Percentiles rank a stretch among this genome's conserved stretches.
Conservation (phyloP, 1,139 yeast genomes). For the Kodamaea derodonti region DNA sequence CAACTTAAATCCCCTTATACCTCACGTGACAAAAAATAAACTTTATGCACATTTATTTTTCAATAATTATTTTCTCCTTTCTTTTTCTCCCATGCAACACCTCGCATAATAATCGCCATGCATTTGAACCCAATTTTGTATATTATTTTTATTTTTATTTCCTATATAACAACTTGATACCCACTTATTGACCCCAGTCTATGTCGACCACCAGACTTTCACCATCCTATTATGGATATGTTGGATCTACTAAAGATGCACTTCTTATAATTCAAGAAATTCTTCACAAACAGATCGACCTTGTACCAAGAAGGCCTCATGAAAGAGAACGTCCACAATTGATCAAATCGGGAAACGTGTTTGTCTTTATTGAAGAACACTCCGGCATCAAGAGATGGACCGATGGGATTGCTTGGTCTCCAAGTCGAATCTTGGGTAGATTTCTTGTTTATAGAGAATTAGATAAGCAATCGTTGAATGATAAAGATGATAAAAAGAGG, state of each 20-base stretch:
- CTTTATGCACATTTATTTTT: too few species aligned
- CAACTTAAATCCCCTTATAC: too few species aligned
- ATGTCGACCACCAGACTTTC: conserved; percentile 15
- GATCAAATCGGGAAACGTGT: conserved; percentile 75
- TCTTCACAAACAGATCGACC: conserved; percentile 53
- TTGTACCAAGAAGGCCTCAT: conserved; percentile 78
- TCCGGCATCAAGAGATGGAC: conserved; percentile 93
- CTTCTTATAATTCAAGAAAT: conserved; percentile 77
- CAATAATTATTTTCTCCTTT: too few species aligned
- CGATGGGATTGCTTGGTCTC: conserved; percentile 90
- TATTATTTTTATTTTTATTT: too few species aligned
- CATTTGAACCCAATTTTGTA: too few species aligned
- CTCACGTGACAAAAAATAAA: too few species aligned
- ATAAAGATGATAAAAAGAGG: conserved; percentile 32
- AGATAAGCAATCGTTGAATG: conserved; percentile 48
- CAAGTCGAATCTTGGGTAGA: conserved; percentile 79
- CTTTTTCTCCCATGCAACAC: too few species aligned
- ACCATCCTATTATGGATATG: conserved; percentile 76
- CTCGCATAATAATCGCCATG: too few species aligned
- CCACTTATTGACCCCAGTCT: too few species aligned
- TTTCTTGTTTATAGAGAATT: conserved; percentile 80
- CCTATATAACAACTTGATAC: too few species aligned
- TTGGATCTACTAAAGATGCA: conserved; percentile 82
- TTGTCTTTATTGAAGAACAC: conserved; percentile 77
- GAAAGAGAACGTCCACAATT: conserved; percentile 68